Evolutionary conservation across 2,329 filamentous ascomycete species (phyloP), one percentile per base, ranked within the genome.

Genomic region (Didymella segeticola): DNA sequence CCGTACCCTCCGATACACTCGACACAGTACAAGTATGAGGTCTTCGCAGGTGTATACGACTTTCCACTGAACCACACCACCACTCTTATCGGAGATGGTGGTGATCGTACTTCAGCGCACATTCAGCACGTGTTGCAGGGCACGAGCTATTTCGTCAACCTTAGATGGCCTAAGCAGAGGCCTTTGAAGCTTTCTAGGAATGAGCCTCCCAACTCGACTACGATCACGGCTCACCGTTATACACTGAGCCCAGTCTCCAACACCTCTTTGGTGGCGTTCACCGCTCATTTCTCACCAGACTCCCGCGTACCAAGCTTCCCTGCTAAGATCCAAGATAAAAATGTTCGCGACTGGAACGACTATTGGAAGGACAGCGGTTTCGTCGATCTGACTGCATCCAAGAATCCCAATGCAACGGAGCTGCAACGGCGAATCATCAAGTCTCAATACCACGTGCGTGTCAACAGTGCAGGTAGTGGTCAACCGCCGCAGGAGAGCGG

Each of bases 291-390:
- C 11, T 63, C 66, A 7, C 58, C 57, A 6, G 60, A 62, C n/a
- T 73, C 6, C 67, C 71, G 11, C 27, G 43, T 48, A 10, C 59
- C 60, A 9, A 62, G 56, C 3, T 50, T 61, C 19, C 61, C 65
- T 5, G 55, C 61, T 6, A 58, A 57, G 14, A 64, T 76, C 7
- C 51, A 64, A 23, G 47, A 60, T 5, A 63, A 68, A 11, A 80
- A 78, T 10, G 54, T 48, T 15, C 51, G 60, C 6, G 80, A 75
- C 72, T 83, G 81, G 81, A 56, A 72, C 2, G 51, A 72, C 3
- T 83, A 80, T 63, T 83, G 81, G 80, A 65, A 68, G 17, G 65
- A 72, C 0, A 80, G 80, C 0, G 79, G 78, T 2, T 84, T 84
- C 59, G 68, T 84, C n/a, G 80, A 83, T 55, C 64, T 83, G 17